Evolutionary conservation across 2,329 filamentous ascomycete species (phyloP).

Genomic region (Sphaerulina populicola): DNA sequence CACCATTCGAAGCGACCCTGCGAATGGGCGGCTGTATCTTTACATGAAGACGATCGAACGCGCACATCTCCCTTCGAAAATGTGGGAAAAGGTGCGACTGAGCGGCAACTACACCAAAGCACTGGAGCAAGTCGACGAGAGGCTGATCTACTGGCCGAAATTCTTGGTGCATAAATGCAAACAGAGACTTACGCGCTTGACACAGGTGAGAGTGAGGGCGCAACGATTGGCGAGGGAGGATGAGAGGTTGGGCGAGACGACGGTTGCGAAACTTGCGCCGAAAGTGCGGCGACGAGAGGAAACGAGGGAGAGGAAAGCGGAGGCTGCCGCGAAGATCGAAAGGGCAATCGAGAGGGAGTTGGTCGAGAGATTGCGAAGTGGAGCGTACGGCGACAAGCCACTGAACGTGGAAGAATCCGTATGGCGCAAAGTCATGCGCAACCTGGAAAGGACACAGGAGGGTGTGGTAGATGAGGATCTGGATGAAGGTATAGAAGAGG

Average conservation of each 20-base stretch:
- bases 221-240: constrained; percentile 80
- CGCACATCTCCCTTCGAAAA: constrained; percentile 75
- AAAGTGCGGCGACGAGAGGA: constrained; percentile 59
- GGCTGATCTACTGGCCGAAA: constrained; percentile 88
- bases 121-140: constrained; percentile 75
- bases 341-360: constrained; percentile 90
- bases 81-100: constrained; percentile 90
- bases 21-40: constrained; percentile 76
- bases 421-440: constrained; percentile 93
- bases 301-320: constrained; percentile 43
- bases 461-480: constrained; percentile 76
- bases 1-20: constrained; percentile 74
- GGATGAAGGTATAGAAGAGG: constrained; percentile 76
- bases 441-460: constrained; percentile 79
- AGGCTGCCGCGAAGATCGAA: constrained; percentile 76
- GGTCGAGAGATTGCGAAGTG: constrained; percentile 80
- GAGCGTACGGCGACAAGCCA: constrained; percentile 88
- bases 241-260: constrained; percentile 74
- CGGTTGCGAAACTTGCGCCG: constrained; percentile 82
- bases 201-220: constrained; percentile 75
- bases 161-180: constrained; percentile 93
- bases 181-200: constrained; percentile 83
- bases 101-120: constrained; percentile 86
- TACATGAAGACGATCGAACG: constrained; percentile 96
- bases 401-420: constrained; percentile 91